Conservation (phyloP, 108 stramenopile species). For the Stephanodiscus triporus region DNA sequence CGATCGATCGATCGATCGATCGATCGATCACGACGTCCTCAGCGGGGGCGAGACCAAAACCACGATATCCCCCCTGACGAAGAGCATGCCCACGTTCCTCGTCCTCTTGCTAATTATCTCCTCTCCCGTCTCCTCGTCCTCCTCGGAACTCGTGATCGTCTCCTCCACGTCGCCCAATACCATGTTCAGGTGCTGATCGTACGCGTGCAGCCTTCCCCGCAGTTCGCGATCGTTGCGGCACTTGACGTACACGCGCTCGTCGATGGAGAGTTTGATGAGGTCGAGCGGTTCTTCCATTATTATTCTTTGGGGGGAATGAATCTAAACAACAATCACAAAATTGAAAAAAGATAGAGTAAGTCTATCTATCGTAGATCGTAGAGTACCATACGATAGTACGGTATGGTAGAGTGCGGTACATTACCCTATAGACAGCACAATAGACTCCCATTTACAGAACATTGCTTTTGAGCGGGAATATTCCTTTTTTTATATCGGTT, state of each 20-base stretch:
- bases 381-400: no score
- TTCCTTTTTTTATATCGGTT: no score
- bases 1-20: no score
- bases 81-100: conserved; percentile 97
- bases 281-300: conserved; percentile 96
- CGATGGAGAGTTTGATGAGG: conserved; percentile 96
- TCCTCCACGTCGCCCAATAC: conserved; percentile 99
- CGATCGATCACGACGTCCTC: conserved; percentile 50
- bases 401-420: no score
- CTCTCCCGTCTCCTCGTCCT: conserved; percentile 98
- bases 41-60: conserved; percentile 91
- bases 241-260: conserved; percentile 99
- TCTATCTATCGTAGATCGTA: no score
- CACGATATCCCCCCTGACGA: conserved; percentile 98
- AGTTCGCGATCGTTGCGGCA: conserved; percentile 97
- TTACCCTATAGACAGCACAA: no score
- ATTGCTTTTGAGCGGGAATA: no score
- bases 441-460: no score
- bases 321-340: no score
- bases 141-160: conserved; percentile 91
- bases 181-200: conserved; percentile 99
- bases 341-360: no score
- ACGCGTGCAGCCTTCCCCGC: conserved; percentile 97
- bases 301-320: no score
- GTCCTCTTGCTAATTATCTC: conserved; percentile 93